Base-by-base conservation (phyloP, 768 basidiomycete genomes). In the Jaapia argillacea region DNA sequence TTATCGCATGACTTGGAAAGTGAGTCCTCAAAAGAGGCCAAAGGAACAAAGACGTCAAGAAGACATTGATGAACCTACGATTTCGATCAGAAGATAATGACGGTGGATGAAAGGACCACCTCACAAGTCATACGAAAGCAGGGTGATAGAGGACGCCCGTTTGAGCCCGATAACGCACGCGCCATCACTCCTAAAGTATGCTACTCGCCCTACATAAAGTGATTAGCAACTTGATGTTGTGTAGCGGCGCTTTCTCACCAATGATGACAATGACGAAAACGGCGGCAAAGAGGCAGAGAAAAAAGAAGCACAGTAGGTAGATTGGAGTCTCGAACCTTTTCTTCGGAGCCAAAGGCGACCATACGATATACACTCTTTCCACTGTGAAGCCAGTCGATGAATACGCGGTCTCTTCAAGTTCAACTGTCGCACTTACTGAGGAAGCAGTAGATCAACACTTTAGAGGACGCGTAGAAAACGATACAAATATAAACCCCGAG, bases 101-200 rank as follows among this genome's bases (percentile, higher is more conserved):
- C 0, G n/a, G 13, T n/a, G n/a, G n/a, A n/a, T n/a, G n/a, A n/a
- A n/a, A n/a, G n/a, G n/a, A n/a, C 40, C 31, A 13, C 28, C 69
- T 48, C 48, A 72, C 64, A 74, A 51, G 46, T 77, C 74, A 52
- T 70, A 75, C 2, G 58, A 53, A 20, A 75, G 53, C 2, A 77
- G 55, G 6, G 69, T 59, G 24, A 74, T 62, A 1, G 70, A 71
- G 0, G 68, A 68, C 4, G 63, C 55, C 1, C 56, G 57, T 43
- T 66, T 65, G 13, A 77, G 53, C 3, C 74, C 74, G 42, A 75
- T 74, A 3, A 71, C 59, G 48, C 74, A 77, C 1, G 58, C 57
- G 3, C 61, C 64, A 36, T 70, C 65, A 1, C 43, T 45, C 7
- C 59, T 45, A 36, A 67, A 59, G n/a, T n/a, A n/a, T n/a, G n/a